Conservation (phyloP, 1,284 basidiomycete genomes). For the Porogramme epimiltina region DNA sequence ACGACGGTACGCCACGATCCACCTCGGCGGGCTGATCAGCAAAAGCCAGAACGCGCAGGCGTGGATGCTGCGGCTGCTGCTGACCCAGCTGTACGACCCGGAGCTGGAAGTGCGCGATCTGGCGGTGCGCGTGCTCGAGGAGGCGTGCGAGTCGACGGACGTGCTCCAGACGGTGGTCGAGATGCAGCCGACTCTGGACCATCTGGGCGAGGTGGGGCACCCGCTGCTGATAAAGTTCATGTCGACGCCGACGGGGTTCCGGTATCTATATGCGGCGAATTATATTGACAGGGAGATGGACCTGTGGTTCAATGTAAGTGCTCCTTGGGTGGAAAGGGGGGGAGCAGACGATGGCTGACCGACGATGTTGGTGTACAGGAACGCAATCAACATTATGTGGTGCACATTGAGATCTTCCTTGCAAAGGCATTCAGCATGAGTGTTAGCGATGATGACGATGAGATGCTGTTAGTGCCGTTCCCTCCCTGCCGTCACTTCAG, state of each 20-base stretch:
- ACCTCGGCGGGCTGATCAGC: slow-evolving; percentile 82
- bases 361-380: slow-evolving; percentile 49
- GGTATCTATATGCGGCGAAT: slow-evolving; percentile 87
- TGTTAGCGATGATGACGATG: slow-evolving; percentile 63
- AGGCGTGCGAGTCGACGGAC: slow-evolving; percentile 84
- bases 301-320: slow-evolving; percentile 87
- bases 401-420: slow-evolving; percentile 86
- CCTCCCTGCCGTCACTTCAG: neutral
- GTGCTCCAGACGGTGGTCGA: slow-evolving; percentile 90
- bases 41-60: slow-evolving; percentile 63
- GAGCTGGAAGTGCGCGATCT: slow-evolving; percentile 87
- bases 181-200: slow-evolving; percentile 93
- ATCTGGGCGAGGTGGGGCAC: slow-evolving; percentile 92
- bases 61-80: slow-evolving; percentile 87
- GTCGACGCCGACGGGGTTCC: slow-evolving; percentile 91
- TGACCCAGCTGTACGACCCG: slow-evolving; percentile 96
- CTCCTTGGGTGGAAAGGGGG: neutral
- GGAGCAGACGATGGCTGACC: neutral
- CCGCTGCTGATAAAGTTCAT: slow-evolving; percentile 93
- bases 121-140: slow-evolving; percentile 87
- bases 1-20: slow-evolving; percentile 86
- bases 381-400: slow-evolving; percentile 84
- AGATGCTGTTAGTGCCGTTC: slow-evolving; percentile 49
- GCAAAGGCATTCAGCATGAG: slow-evolving; percentile 72
- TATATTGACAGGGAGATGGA: slow-evolving; percentile 97